Base-by-base conservation (phyloP, 2,329 filamentous ascomycete genomes). In the Clarireedia paspali region DNA sequence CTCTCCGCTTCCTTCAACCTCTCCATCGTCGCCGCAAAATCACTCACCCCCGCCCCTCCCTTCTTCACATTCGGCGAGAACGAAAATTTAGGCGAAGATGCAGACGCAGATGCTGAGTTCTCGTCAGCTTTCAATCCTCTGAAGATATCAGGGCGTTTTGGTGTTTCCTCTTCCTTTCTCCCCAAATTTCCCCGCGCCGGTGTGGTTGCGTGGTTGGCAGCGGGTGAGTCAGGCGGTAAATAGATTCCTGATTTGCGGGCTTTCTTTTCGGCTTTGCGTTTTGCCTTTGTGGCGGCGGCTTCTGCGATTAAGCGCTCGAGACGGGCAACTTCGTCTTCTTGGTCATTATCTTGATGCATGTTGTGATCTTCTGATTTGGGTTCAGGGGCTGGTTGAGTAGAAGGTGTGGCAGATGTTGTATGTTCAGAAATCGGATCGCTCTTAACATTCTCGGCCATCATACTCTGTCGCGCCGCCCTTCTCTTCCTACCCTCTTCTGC, bases 1-100 rank as follows among this genome's bases (percentile, higher is more conserved):
- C 73, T 75, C 66, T 83, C 80, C 24, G 80, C 80, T 55, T 77
- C 80, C 60, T 78, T 78, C 42, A 84, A 61, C 55, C 79, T 74
- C 58, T 79, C 82, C 71, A 83, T 74, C 1, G 77, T 82, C 47
- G 70, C 66, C 36, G 72, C 64, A 56, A 69, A 68, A 51, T 69
- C 66, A 42, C 62, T 66, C 60, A 62, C 62, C 49, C 62, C 62
- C 10, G 61, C 62, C 47, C 62, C 62, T 12, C 63, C 63, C 46
- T 62, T 66, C 7, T 61, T 56, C 10, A 61, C 64, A 46, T 45
- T 61, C 7, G 62, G 65, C 52, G 60, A 69, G 55, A 68, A 69
- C 10, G 68, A 65, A 55, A 66, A 70, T 60, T 67, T 68, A 15
- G 68, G 61, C 60, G 61, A 62, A 53, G 67, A 62, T 55, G 67